These are phyloP conservation scores for Arachnomyces sp. DNA, from an alignment of 2,329 filamentous ascomycete species.

Conservation along the genomic window DNA sequence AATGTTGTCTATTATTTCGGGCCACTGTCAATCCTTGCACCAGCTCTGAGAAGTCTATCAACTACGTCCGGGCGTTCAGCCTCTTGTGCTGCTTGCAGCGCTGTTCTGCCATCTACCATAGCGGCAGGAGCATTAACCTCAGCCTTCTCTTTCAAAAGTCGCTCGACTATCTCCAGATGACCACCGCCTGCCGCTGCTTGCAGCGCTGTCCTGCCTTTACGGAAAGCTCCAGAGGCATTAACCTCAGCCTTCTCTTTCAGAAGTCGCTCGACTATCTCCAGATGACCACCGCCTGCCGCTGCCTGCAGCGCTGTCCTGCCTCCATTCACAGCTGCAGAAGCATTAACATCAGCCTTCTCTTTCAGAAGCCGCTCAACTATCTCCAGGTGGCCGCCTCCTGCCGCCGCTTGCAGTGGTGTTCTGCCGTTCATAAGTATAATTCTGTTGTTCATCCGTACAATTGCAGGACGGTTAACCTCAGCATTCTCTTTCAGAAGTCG, in stretches of 20 bases:
- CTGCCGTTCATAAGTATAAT: no score
- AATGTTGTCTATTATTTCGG: no score
- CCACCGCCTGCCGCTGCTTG: constrained; percentile 21
- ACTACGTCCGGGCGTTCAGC: no score
- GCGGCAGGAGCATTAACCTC: background rate
- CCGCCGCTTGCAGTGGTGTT: constrained; percentile 11
- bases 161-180: constrained; percentile 1
- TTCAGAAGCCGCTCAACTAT: constrained; percentile 11
- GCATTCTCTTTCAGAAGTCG: constrained; percentile 11
- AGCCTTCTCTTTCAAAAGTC: background rate
- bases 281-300: constrained; percentile 17
- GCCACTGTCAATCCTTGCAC: no score
- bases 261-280: background rate
- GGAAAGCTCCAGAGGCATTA: background rate
- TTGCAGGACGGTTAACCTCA: constrained; percentile 9
- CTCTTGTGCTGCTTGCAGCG: no score
- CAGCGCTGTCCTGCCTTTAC: constrained; percentile 21
- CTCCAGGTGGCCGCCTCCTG: constrained; percentile 5
- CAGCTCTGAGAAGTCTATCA: no score
- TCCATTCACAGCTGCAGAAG: constrained; percentile 4
- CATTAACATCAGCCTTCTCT: constrained; percentile 9
- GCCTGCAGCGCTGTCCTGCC: constrained; percentile 24
- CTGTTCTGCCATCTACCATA: no score
- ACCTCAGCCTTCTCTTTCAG: background rate
- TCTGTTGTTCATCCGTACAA: no score